A percentile compares a stretch with the other conserved stretches of the same genome.
These are phyloP conservation scores for Suillus plorans DNA, from an alignment of 768 basidiomycete species.

Conservation along the genomic window DNA sequence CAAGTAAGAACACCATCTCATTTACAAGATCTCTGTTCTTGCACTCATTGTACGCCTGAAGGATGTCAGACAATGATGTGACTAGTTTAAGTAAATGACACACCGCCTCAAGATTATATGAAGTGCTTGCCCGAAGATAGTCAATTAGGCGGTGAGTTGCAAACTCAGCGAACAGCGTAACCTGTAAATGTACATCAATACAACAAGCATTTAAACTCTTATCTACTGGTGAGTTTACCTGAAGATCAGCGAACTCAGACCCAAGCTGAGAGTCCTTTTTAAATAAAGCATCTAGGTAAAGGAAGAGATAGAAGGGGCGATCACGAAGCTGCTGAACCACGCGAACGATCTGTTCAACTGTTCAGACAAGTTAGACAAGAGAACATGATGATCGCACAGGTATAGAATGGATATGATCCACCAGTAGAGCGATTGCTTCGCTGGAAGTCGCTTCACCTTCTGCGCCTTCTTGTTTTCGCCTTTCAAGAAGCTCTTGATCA, in stretches of 20 bases:
- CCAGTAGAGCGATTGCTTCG: conserved; percentile 81
- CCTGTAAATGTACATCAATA: conserved; percentile 37
- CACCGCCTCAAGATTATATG: conserved; percentile 87
- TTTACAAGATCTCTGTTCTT: conserved; percentile 82
- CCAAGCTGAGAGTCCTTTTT: conserved; percentile 82
- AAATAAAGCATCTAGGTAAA: conserved; percentile 90
- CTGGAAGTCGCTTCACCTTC: conserved; percentile 49
- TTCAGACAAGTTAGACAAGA: background rate
- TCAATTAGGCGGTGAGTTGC: conserved; percentile 79
- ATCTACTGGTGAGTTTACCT: conserved; percentile 43
- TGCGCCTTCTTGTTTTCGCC: conserved; percentile 43
- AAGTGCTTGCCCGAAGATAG: conserved; percentile 87
- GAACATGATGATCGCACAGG: conserved; percentile 54
- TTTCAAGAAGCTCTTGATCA: conserved; percentile 80
- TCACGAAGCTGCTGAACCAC: conserved; percentile 85
- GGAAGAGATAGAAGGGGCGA: conserved; percentile 80
- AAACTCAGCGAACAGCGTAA: conserved; percentile 90
- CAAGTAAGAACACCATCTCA: conserved; percentile 97
- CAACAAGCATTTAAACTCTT: background rate
- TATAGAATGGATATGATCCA: conserved; percentile 95
- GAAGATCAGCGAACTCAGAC: conserved; percentile 80
- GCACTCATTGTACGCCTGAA: conserved; percentile 83
- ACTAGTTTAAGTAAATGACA: conserved; percentile 6
- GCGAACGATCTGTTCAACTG: conserved; percentile 62
- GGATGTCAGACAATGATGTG: background rate